These are phyloP conservation scores for Leishmania martiniquensis DNA, from an alignment of 208 protist species.

Conservation along the genomic window DNA sequence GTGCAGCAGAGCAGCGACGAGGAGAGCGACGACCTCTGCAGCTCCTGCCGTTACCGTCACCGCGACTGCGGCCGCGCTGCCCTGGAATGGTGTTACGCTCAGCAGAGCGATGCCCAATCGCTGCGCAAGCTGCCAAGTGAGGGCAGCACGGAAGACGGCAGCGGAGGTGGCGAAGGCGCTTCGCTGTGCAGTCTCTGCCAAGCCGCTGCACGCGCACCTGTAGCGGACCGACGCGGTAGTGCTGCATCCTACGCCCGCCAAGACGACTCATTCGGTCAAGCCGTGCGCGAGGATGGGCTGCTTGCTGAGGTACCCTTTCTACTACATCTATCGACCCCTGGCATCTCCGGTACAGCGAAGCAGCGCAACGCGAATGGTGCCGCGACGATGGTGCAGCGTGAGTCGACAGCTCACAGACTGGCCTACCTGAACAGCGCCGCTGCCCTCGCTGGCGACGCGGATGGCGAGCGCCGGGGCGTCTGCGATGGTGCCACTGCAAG, in stretches of 20 bases:
- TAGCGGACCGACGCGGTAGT: background rate
- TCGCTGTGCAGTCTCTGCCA: slow-evolving; percentile 22
- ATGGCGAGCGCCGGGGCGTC: background rate
- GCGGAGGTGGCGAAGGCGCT: background rate
- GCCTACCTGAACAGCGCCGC: slow-evolving; percentile 17
- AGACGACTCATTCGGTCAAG: slow-evolving; percentile 5
- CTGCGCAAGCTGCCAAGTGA: background rate
- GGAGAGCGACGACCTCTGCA: slow-evolving; percentile 11
- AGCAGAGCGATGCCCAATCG: background rate
- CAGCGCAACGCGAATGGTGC: background rate
- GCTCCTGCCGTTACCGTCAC: slow-evolving; percentile 6
- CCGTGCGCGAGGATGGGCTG: slow-evolving; percentile 1
- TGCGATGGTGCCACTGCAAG: background rate
- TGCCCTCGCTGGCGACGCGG: slow-evolving; percentile 1
- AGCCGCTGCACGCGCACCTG: slow-evolving; percentile 3
- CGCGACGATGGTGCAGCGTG: slow-evolving; percentile 4
- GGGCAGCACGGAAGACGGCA: background rate
- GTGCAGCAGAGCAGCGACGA: slow-evolving; percentile 2
- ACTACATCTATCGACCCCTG: slow-evolving; percentile 7
- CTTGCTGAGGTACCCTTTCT: slow-evolving; percentile 19
- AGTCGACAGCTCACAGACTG: background rate
- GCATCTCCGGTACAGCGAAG: background rate
- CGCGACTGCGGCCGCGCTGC: background rate
- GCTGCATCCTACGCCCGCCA: background rate
- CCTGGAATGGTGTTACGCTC: background rate